These are phyloP conservation scores for Rhodotorula kratochvilovae DNA, from an alignment of 768 basidiomycete species.

Conservation along the genomic window DNA sequence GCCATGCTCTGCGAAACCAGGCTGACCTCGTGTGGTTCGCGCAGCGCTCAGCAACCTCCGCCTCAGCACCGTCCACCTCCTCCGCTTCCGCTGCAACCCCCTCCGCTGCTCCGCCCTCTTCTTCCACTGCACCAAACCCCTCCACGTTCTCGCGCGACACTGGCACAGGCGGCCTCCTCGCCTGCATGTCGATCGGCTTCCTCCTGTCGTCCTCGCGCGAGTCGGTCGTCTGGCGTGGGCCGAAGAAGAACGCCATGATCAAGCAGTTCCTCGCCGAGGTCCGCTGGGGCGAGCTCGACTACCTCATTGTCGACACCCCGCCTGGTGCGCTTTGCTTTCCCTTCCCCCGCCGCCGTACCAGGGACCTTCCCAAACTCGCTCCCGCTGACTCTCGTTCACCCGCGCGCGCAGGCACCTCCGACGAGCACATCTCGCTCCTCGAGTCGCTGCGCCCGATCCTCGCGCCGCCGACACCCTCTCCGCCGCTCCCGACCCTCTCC, in stretches of 20 bases:
- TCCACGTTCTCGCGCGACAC: not conserved
- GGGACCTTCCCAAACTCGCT: not conserved
- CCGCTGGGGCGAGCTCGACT: constrained; percentile 90
- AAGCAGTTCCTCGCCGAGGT: constrained; percentile 90
- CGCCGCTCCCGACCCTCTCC: constrained; percentile 56
- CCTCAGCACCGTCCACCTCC: not conserved
- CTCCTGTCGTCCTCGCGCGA: constrained; percentile 82
- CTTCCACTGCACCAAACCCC: not conserved
- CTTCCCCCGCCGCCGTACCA: not conserved
- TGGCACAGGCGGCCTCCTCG: constrained; percentile 49
- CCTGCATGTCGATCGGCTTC: constrained; percentile 96
- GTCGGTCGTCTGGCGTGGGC: constrained; percentile 95
- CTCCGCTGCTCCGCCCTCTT: not conserved
- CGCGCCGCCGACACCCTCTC: constrained; percentile 36
- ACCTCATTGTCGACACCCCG: constrained; percentile 89
- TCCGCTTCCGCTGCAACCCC: not conserved
- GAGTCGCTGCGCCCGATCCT: constrained; percentile 86
- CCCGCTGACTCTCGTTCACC: constrained; percentile 11
- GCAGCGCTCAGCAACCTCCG: not conserved
- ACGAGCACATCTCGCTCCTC: constrained; percentile 92
- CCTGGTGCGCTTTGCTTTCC: constrained; percentile 64
- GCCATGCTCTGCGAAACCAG: no score
- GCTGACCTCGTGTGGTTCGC: no score
- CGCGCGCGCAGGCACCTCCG: constrained; percentile 75
- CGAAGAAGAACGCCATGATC: constrained; percentile 98